phyloP scores from a whole-genome alignment of 495 filamentous ascomycete genomes.

The Platismatia glauca region DNA sequence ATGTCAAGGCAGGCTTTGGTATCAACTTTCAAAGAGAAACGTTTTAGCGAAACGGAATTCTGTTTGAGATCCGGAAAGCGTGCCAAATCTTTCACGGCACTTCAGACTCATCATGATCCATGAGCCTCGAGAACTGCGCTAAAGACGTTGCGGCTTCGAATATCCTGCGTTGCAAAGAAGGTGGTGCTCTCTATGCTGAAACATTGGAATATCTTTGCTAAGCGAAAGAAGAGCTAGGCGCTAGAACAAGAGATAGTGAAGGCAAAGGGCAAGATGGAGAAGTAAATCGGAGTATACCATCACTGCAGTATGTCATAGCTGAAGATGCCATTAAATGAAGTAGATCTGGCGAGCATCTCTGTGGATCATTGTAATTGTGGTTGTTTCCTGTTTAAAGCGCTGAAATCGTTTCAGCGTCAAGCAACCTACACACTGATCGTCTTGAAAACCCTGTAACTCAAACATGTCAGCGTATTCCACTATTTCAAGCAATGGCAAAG shows the following conservation, averaged over 20 bases:
- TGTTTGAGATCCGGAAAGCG: background rate
- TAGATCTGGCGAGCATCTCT: background rate
- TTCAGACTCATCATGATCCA: background rate
- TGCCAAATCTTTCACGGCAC: background rate
- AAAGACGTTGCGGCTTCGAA: background rate
- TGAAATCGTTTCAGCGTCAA: background rate
- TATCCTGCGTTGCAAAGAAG: background rate
- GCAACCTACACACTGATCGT: slow-evolving; percentile 43
- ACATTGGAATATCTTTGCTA: background rate
- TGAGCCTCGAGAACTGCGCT: background rate
- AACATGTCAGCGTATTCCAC: slow-evolving; percentile 18
- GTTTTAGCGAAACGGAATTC: background rate
- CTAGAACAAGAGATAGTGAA: background rate
- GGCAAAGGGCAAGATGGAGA: background rate
- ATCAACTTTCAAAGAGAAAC: background rate
- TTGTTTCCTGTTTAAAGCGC: background rate
- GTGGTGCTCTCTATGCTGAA: background rate
- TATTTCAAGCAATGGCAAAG: background rate
- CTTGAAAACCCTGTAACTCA: slow-evolving; percentile 40
- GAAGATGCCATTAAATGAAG: background rate
- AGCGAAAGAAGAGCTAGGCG: background rate
- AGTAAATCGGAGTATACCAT: background rate
- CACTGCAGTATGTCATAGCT: background rate
- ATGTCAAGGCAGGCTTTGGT: background rate
- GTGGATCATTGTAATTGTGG: background rate